Percentiles rank a stretch among this genome's conserved stretches.
These are phyloP conservation scores for Kentomonas sorsogonicus DNA, from an alignment of 208 protist genomes.

Conservation along the genomic window DNA sequence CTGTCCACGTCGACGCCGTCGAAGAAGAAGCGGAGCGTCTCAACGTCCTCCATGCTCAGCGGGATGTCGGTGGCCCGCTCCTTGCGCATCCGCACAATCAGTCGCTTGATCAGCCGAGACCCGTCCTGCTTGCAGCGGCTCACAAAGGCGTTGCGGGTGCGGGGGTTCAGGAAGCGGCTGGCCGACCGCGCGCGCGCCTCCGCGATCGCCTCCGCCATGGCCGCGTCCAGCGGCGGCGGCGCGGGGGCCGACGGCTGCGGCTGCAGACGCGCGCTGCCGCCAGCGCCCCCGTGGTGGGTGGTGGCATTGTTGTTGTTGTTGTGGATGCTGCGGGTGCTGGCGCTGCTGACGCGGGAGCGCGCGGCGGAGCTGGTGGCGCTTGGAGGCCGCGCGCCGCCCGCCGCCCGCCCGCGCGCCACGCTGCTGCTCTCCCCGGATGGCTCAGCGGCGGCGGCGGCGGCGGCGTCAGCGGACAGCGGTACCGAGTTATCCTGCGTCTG, in stretches of 20 bases:
- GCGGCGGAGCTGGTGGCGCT: too few relatives aligned
- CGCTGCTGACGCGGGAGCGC: too few relatives aligned
- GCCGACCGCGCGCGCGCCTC: slow-evolving; percentile 13
- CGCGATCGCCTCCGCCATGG: slow-evolving; percentile 27
- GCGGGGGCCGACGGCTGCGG: slow-evolving; percentile 4
- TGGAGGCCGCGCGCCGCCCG: too few relatives aligned
- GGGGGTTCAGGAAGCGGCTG: slow-evolving; percentile 32
- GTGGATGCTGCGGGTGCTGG: too few relatives aligned
- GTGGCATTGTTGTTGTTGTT: too few relatives aligned
- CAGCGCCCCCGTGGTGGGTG: too few relatives aligned
- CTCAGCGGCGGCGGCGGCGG: too few relatives aligned
- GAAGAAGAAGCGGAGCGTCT: slow-evolving; percentile 56
- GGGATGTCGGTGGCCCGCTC: slow-evolving; percentile 44
- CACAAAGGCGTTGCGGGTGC: slow-evolving; percentile 37
- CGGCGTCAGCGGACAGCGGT: too few relatives aligned
- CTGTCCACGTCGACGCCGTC: slow-evolving; percentile 54
- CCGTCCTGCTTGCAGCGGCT: slow-evolving; percentile 39
- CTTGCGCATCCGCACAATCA: slow-evolving; percentile 51
- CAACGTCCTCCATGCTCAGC: slow-evolving; percentile 60
- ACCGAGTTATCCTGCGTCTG: too few relatives aligned
- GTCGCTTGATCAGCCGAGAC: slow-evolving; percentile 34
- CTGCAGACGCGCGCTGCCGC: too few relatives aligned
- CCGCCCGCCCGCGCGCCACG: too few relatives aligned
- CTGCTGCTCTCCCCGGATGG: too few relatives aligned
- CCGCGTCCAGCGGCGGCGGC: slow-evolving; percentile 16